phyloP scores from a whole-genome alignment of 352 stramenopile species.

The Globisporangium paddicum region DNA sequence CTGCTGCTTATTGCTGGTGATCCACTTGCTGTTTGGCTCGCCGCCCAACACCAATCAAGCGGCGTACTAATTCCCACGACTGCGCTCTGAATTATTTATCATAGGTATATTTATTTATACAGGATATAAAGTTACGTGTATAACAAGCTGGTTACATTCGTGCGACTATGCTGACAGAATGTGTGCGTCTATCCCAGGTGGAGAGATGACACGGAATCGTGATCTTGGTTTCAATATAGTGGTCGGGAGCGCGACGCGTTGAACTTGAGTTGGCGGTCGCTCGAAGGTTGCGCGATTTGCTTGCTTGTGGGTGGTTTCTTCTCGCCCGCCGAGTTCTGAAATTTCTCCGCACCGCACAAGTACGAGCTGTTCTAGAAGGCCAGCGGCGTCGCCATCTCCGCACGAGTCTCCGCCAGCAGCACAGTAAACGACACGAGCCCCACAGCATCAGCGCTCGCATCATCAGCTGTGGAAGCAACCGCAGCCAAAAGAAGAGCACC shows the following conservation, averaged over 20 bases:
- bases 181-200: constrained; percentile 1
- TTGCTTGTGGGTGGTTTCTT: constrained; percentile 6
- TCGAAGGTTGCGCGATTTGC: not conserved
- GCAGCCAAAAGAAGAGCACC: not conserved
- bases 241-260: not conserved
- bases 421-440: too few species aligned
- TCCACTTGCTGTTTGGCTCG: constrained; percentile 1
- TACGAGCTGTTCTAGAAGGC: constrained; percentile 3
- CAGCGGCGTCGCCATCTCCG: not conserved
- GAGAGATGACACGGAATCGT: not conserved
- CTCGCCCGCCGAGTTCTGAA: not conserved
- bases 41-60: constrained; percentile 11
- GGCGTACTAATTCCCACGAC: not conserved
- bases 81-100: not conserved
- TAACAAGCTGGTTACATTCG: not conserved
- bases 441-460: too few species aligned
- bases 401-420: not conserved
- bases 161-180: not conserved
- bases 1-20: not conserved
- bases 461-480: too few species aligned
- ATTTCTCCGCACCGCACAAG: not conserved
- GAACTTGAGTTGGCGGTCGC: not conserved
- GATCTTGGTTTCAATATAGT: not conserved
- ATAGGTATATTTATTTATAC: not conserved
- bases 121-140: not conserved